Evolutionary conservation across 306 rosid genomes (phyloP).

Genomic region (Citrullus colocynthis): DNA sequence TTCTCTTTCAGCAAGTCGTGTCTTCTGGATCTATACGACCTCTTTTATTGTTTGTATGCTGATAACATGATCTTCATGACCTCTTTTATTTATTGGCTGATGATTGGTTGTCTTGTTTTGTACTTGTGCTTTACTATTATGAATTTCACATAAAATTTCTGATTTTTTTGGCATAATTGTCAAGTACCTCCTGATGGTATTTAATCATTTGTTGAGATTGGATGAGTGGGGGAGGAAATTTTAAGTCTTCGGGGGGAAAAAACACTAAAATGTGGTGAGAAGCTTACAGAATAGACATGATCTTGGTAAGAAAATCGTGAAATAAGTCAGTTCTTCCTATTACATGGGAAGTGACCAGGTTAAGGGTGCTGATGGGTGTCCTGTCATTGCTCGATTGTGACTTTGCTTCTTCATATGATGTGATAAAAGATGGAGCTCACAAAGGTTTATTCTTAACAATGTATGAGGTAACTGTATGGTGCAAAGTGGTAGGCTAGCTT

Average conservation of each 20-base stretch:
- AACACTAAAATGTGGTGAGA: not conserved
- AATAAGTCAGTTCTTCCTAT: constrained; percentile 38
- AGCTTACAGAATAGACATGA: constrained; percentile 17
- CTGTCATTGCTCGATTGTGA: constrained; percentile 83
- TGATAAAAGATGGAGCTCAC: constrained; percentile 95
- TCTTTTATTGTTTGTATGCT: not conserved
- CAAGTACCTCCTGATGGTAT: not conserved
- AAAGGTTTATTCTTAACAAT: constrained; percentile 78
- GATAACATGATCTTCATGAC: not conserved
- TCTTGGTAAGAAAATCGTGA: constrained; percentile 29
- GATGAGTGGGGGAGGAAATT: constrained; percentile 1
- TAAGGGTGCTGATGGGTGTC: constrained; percentile 72
- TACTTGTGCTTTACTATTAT: not conserved
- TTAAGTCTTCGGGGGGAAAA: not conserved
- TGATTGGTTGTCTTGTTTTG: not conserved
- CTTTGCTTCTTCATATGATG: constrained; percentile 70
- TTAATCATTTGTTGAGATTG: not conserved
- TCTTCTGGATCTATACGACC: not conserved
- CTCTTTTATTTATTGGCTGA: not conserved
- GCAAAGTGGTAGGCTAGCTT: constrained; percentile 49
- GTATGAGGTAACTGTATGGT: constrained; percentile 89
- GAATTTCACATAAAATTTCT: constrained; percentile 4
- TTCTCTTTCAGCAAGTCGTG: not conserved
- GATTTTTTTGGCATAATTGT: not conserved
- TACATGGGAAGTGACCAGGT: constrained; percentile 79